phyloP scores from a whole-genome alignment of 2,329 filamentous ascomycete genomes.

The Paracoccidioides lutzii region DNA sequence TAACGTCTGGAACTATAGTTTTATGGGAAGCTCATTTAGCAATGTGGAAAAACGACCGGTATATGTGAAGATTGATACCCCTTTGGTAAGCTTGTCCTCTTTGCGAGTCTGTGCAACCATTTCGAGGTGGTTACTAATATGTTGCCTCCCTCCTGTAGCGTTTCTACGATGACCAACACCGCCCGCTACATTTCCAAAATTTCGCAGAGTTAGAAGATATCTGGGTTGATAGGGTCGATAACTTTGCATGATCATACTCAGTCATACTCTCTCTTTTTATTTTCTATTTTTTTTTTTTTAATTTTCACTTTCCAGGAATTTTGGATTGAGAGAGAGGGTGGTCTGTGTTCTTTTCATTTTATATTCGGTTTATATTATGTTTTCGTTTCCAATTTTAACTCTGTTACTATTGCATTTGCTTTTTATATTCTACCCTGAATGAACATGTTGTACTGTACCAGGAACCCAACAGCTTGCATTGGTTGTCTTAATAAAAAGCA shows the following conservation, averaged over 20 bases:
- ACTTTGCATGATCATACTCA: conserved; percentile 59
- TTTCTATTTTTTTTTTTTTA: conserved; percentile 6
- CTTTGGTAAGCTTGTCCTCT: conserved; percentile 32
- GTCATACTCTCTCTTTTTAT: neutral
- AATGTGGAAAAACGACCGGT: conserved; percentile 82
- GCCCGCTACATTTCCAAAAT: conserved; percentile 90
- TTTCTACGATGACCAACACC: conserved; percentile 87
- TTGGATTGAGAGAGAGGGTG: too few species aligned
- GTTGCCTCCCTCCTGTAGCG: conserved; percentile 25
- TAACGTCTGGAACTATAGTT: conserved; percentile 92
- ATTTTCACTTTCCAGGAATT: too few species aligned
- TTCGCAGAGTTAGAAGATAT: conserved; percentile 96
- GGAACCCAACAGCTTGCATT: too few species aligned
- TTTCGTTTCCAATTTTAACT: too few species aligned
- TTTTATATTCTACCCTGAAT: too few species aligned
- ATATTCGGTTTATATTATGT: too few species aligned
- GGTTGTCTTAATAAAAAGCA: too few species aligned
- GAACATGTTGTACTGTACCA: too few species aligned
- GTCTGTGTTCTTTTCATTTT: too few species aligned
- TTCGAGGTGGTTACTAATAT: conserved; percentile 4
- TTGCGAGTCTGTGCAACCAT: neutral
- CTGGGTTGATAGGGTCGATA: conserved; percentile 85
- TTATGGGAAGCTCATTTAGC: conserved; percentile 83
- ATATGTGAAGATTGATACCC: conserved; percentile 88
- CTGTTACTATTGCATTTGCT: too few species aligned